These are phyloP conservation scores for Astragalus membranaceus DNA, from an alignment of 306 rosid species.

Conservation along the genomic window DNA sequence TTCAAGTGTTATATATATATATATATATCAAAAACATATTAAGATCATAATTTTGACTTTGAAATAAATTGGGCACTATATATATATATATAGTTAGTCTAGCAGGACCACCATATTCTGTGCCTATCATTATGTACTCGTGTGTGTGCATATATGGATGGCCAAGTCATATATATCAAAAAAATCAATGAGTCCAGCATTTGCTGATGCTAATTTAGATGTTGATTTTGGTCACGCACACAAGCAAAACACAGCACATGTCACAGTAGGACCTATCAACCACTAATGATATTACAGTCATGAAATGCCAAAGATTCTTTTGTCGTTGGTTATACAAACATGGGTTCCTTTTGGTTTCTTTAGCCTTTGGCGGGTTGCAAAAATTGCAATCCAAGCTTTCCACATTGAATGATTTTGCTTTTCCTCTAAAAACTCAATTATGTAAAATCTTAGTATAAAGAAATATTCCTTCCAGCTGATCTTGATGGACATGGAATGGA, in stretches of 20 bases:
- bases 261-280: slow-evolving; percentile 16
- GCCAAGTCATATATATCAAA: background rate
- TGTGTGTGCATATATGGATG: background rate
- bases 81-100: background rate
- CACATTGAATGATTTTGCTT: background rate
- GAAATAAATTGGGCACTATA: background rate
- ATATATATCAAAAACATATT: slow-evolving; percentile 2
- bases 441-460: background rate
- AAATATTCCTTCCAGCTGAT: background rate
- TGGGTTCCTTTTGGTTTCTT: slow-evolving; percentile 11
- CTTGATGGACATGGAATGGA: background rate
- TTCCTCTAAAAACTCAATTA: background rate
- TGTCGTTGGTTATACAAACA: slow-evolving; percentile 20
- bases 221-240: slow-evolving; percentile 12
- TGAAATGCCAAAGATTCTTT: slow-evolving; percentile 9
- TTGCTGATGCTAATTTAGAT: slow-evolving; percentile 3
- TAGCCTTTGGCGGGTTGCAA: background rate
- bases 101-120: slow-evolving; percentile 21
- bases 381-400: background rate
- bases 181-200: background rate
- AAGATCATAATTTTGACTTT: slow-evolving; percentile 3
- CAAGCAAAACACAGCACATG: slow-evolving; percentile 4
- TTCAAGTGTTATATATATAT: background rate
- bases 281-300: background rate
- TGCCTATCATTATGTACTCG: background rate